Conservation (phyloP, 1,284 basidiomycete species). For the Papiliotrema flavescens region DNA sequence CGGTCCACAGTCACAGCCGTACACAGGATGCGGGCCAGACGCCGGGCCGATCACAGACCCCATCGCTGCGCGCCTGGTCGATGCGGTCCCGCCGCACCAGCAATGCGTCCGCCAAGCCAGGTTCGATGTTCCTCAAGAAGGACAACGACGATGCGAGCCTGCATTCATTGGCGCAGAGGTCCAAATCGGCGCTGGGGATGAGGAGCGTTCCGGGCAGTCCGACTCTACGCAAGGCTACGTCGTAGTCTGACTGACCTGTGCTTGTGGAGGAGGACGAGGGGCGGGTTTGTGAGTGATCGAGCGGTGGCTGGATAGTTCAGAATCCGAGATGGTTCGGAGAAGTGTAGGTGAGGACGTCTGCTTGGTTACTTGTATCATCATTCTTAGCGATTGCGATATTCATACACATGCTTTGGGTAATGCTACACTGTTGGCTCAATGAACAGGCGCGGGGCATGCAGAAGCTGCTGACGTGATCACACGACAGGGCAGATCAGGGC, state of each 20-base stretch:
- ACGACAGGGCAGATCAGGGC: no score
- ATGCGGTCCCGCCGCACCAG: slow-evolving; percentile 21
- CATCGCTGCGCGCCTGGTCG: slow-evolving; percentile 32
- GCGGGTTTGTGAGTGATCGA: no score
- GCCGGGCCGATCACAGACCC: slow-evolving; percentile 28
- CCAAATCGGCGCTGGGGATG: slow-evolving; percentile 1
- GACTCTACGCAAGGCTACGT: slow-evolving; percentile 4
- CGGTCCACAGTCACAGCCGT: slow-evolving; percentile 57
- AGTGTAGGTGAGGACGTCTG: no score
- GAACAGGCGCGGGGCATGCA: no score
- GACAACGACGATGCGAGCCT: background rate
- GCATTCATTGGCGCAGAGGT: background rate
- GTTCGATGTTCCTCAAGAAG: background rate
- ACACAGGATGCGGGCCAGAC: slow-evolving; percentile 16
- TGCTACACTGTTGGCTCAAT: background rate
- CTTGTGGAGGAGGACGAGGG: no score
- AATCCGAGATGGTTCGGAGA: no score
- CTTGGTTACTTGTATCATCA: background rate
- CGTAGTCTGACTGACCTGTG: background rate
- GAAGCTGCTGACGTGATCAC: no score
- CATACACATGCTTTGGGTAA: background rate
- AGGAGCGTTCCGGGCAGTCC: slow-evolving; percentile 3
- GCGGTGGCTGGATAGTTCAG: no score
- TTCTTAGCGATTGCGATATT: background rate
- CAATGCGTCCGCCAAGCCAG: slow-evolving; percentile 3